Percentiles rank a stretch among this genome's conserved stretches.
Conservation (phyloP, 352 stramenopile genomes). For the Globisporangium mamillatum region DNA sequence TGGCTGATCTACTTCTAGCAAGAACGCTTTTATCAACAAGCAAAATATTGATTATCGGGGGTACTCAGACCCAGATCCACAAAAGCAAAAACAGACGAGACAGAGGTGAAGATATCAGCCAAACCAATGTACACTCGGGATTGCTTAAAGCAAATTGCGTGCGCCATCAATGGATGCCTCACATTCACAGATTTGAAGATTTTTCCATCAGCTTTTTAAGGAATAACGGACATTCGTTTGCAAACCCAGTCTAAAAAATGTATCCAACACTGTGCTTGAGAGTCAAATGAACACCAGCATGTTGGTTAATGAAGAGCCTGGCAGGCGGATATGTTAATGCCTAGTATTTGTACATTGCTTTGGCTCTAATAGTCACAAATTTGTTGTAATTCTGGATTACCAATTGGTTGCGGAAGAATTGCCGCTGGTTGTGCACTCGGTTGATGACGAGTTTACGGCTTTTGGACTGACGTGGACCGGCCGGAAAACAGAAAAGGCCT, state of each 20-base stretch:
- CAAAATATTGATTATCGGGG: neutral
- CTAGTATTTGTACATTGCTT: too few relatives aligned
- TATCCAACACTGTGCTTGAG: too few relatives aligned
- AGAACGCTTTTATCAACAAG: neutral
- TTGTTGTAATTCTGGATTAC: neutral
- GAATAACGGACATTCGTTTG: neutral
- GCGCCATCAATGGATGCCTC: neutral
- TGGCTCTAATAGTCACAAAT: too few relatives aligned
- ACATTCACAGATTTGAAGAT: neutral
- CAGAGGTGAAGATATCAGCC: neutral
- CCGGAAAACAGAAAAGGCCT: neutral
- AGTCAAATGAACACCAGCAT: neutral
- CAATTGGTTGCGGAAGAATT: neutral
- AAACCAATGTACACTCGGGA: neutral
- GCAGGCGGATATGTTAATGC: too few relatives aligned
- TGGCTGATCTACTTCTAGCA: neutral
- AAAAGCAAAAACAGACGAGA: neutral
- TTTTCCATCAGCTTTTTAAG: neutral
- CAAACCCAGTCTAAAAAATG: neutral
- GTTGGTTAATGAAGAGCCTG: too few relatives aligned
- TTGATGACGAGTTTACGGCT: slow-evolving; percentile 4
- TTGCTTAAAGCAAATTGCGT: neutral
- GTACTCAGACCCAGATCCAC: too few relatives aligned
- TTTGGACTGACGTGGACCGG: neutral
- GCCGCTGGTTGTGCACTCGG: neutral